A percentile compares a stretch with the other conserved stretches of the same genome.
These are phyloP conservation scores for Aureobasidium musti DNA, from an alignment of 2,329 filamentous ascomycete genomes.

Conservation along the genomic window DNA sequence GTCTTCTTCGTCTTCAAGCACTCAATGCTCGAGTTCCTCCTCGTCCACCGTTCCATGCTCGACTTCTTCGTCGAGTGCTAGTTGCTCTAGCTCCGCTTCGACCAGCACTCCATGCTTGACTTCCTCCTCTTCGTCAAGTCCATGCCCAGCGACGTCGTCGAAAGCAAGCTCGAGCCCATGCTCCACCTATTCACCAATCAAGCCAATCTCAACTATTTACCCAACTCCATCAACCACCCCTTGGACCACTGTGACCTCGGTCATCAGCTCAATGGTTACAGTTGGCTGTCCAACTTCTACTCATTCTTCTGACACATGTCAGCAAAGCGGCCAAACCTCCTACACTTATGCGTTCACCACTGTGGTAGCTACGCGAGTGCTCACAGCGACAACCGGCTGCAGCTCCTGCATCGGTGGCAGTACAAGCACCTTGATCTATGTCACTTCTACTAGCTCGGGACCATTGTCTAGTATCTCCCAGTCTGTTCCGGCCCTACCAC, in stretches of 20 bases:
- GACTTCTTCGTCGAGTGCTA: background rate
- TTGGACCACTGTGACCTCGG: conserved; percentile 14
- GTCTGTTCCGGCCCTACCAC: background rate
- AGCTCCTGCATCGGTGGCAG: conserved; percentile 2
- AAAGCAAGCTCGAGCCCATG: background rate
- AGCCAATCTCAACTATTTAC: background rate
- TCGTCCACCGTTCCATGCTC: background rate
- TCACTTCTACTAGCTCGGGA: conserved; percentile 14
- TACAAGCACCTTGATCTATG: background rate
- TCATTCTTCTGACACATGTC: background rate
- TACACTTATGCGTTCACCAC: background rate
- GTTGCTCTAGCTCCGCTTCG: background rate
- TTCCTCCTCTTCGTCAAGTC: background rate
- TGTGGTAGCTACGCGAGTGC: conserved; percentile 11
- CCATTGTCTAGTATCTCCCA: background rate
- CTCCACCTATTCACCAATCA: background rate
- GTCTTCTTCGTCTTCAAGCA: background rate
- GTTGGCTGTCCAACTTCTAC: conserved; percentile 8
- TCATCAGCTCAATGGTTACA: background rate
- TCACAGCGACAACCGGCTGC: background rate
- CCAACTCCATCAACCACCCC: background rate
- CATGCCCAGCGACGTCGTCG: background rate
- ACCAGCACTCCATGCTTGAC: background rate
- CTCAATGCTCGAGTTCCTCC: background rate
- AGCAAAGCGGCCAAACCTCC: conserved; percentile 3